Base-by-base conservation (phyloP, 371 early-diverging fungal genomes). In the Mucor irregularis region DNA sequence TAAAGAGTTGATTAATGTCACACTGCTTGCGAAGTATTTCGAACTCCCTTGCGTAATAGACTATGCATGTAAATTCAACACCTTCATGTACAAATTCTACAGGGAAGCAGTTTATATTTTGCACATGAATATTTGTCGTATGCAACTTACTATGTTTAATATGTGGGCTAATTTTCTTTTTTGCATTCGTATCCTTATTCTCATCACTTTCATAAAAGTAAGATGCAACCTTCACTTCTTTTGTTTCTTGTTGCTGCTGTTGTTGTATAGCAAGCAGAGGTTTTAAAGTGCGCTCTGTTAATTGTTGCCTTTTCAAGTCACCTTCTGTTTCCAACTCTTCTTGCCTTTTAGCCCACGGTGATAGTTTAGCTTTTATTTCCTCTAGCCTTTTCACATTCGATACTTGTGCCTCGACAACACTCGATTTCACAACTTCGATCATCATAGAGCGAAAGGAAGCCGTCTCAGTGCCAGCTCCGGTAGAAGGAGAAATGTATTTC, bases 21-120 rank as follows among this genome's bases (percentile, higher is more conserved):
- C 93, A 92, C 56, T 84, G 80, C 6, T 86, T 81, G 11, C 97
- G 82, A 44, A 97, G 74, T 0, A 77, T 80, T 55, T 94, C 93
- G 69, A 97, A 97, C 66, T 95, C 89, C 52, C 84, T 84, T 0
- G 93, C 92, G 68, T 85, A 96, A 57, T 87, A 96, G 1, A 94
- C 82, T 26, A 84, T 88, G 71, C 96, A 96, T 13, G 82, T 77
- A 61, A 94, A 84, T 40, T 82, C 80, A 4, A 86, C 74, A 14
- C 76, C 75, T 7, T 90, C 90, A 53, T 91, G 89, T 5, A 81
- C 78, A 64, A 88, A 91, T 48, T 86, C 89, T 83, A 57, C 2
- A 16, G 37, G 10, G 5, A 29, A 22, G 3, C 2, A 33, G 9
- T 35, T 16, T 43, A 8, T 40, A 10, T n/a, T n/a, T n/a, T n/a